Evolutionary conservation across 345 rosid species (phyloP), one percentile per base, ranked within the genome.

Genomic region (Geranium brycei): DNA sequence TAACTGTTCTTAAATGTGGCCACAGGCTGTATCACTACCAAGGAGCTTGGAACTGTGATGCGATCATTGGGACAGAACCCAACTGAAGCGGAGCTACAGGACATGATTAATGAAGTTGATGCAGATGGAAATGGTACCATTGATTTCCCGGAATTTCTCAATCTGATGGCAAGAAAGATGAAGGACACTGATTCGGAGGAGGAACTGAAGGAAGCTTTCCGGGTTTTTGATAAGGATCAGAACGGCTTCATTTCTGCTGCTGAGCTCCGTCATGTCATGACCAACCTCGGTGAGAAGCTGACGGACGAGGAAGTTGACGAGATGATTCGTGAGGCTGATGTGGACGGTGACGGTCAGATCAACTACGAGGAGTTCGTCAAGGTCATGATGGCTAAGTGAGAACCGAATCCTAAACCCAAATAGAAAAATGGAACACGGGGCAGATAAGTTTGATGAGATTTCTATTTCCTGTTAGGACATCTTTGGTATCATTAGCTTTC

Each of bases 331-430:
- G 82, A 78, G 66, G 82, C 82, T 28, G 82, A 78, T 57, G 82
- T 78, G 59, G 82, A 78, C 30, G 82, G 82, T 0, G 82, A 78
- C 60, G 82, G 82, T 11, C 82, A 78, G 73, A 78, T 78, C 77
- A 78, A 78, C 73, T 78, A 78, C 18, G 82, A 78, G 35, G 82
- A 78, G 73, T 78, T 78, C 57, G 82, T 78, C 65, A 78, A 78
- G 64, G 77, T 78, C 69, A 78, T 78, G 82, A 78, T 78, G 82
- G 82, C 82, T 71, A 78, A 75, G 82, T 78, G 73, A 72, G 75
- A 67, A 31, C 31, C 30, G 62, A 71, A 51, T 35, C 64, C 57
- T 40, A 61, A 51, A 41, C 57, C 65, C 15, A 58, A 66, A 65
- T n/a, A 12, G 61, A 64, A 62, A 51, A 11, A 47, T 68, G 72